phyloP scores from a whole-genome alignment of 2,329 filamentous ascomycete species.

The Pseudogymnoascus sp. region DNA sequence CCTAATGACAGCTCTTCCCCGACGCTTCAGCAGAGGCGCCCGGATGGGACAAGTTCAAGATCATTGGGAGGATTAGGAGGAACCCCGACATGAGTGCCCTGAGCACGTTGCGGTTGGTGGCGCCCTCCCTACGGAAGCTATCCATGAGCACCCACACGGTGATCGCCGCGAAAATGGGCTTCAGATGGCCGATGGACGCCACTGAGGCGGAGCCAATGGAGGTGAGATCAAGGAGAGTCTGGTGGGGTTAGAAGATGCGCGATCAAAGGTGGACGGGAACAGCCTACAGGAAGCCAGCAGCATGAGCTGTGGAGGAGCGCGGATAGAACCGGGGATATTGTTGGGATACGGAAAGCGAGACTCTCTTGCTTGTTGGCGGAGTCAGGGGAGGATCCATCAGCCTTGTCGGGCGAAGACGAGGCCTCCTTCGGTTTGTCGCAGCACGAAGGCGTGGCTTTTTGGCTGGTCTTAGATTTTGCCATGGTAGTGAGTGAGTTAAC shows the following conservation, averaged over 20 bases:
- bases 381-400: neutral
- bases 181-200: neutral
- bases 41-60: neutral
- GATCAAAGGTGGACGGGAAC: neutral
- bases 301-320: neutral
- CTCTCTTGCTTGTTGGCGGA: neutral
- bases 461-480: neutral
- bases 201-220: neutral
- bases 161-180: neutral
- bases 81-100: neutral
- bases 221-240: neutral
- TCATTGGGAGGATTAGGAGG: neutral
- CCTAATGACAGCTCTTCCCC: neutral
- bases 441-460: neutral
- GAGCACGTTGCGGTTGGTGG: neutral
- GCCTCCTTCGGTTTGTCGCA: neutral
- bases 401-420: neutral
- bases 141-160: neutral
- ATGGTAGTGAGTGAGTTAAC: neutral
- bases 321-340: neutral
- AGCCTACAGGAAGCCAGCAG: neutral
- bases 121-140: neutral
- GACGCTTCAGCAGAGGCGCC: neutral
- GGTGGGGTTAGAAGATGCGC: neutral
- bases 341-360: neutral